Conservation (phyloP, 176 grass and related monocot genomes). For the Calamus simplicifolius region DNA sequence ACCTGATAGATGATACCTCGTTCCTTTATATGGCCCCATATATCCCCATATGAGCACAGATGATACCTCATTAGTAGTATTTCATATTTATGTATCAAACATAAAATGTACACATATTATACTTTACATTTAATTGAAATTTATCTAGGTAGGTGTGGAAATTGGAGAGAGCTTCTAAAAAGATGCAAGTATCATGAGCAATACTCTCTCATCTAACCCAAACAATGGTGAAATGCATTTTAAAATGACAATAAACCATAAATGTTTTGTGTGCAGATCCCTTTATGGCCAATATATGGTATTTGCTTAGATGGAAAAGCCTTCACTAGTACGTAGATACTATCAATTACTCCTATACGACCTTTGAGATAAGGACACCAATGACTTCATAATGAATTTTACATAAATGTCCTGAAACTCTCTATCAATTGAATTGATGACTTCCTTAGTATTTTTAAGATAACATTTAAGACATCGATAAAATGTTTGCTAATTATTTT, state of each 20-base stretch:
- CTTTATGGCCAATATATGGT: not conserved
- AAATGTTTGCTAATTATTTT: too few species aligned
- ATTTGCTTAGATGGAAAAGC: not conserved
- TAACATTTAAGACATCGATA: too few species aligned
- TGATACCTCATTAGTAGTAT: not conserved
- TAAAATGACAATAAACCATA: not conserved
- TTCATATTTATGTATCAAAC: too few species aligned
- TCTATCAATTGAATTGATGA: too few species aligned
- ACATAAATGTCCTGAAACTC: too few species aligned
- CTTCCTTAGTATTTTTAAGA: too few species aligned
- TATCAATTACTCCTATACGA: not conserved
- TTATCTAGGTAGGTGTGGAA: not conserved
- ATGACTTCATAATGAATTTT: too few species aligned
- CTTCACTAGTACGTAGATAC: not conserved
- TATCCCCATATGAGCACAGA: not conserved
- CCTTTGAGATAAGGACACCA: not conserved
- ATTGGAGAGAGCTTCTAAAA: not conserved
- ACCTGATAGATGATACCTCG: too few species aligned
- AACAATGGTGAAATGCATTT: not conserved
- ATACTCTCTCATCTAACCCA: not conserved
- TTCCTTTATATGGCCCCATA: too few species aligned
- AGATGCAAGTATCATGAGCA: not conserved
- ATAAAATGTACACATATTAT: too few species aligned
- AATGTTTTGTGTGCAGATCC: not conserved
- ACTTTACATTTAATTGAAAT: too few species aligned